A percentile compares a stretch with the other conserved stretches of the same genome.
phyloP scores from a whole-genome alignment of 2,329 filamentous ascomycete genomes.

The Fusarium camptoceras region DNA sequence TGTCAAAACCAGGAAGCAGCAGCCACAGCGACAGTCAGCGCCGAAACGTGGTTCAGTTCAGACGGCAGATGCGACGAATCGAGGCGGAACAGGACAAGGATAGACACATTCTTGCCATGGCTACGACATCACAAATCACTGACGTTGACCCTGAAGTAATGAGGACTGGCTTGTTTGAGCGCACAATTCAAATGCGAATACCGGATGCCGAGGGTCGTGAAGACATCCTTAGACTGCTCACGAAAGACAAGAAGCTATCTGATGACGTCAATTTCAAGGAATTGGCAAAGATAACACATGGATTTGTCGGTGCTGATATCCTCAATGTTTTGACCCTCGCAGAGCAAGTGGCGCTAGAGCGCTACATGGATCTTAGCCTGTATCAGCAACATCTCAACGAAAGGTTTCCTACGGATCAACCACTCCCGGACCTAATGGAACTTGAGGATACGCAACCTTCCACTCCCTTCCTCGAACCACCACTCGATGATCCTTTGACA shows the following conservation, averaged over 20 bases:
- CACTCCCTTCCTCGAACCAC: constrained; percentile 3
- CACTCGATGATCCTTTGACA: constrained; percentile 25
- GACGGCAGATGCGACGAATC: constrained; percentile 88
- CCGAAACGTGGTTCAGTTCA: constrained; percentile 83
- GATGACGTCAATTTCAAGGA: constrained; percentile 78
- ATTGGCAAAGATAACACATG: constrained; percentile 86
- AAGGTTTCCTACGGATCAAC: neutral
- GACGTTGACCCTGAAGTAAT: constrained; percentile 83
- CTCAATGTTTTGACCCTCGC: constrained; percentile 69
- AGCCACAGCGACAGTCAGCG: constrained; percentile 91
- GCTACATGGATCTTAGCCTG: constrained; percentile 27
- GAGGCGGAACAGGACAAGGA: constrained; percentile 74
- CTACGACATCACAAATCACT: constrained; percentile 89
- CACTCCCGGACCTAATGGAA: constrained; percentile 33
- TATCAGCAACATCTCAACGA: neutral
- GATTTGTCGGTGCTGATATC: constrained; percentile 92
- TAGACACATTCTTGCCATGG: constrained; percentile 87
- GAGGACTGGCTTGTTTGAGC: constrained; percentile 81
- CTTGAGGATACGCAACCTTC: constrained; percentile 6
- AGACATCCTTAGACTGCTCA: constrained; percentile 81
- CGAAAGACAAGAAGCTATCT: constrained; percentile 71
- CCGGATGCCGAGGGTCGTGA: constrained; percentile 83
- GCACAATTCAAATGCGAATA: constrained; percentile 87
- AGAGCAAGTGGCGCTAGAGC: constrained; percentile 53
- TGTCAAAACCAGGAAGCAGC: constrained; percentile 82